Evolutionary conservation across 306 rosid species (phyloP), one percentile per base, ranked within the genome.

Genomic region (Cucumis sativus): DNA sequence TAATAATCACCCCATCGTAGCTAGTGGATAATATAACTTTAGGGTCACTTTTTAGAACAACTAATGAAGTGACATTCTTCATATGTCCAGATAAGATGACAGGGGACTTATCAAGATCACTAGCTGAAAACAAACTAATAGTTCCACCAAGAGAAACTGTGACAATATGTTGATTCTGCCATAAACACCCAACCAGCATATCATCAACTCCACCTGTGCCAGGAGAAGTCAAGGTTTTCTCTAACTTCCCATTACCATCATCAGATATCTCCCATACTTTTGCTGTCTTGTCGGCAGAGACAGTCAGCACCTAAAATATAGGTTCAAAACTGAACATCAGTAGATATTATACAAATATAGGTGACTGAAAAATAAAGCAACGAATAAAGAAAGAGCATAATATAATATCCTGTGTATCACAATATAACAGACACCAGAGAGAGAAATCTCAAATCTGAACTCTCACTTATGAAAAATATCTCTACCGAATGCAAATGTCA

Each of bases 251-350:
- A 58, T 57, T 88, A 82, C 89, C 89, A 79, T 89, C 97, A 65
- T 90, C 97, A 33, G 85, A 84, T 77, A 92, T 87, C 83, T 87
- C 92, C 99, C 99, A 95, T 54, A 92, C 80, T 79, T 92, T 95
- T 47, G 99, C 97, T 35, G 92, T 88, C 79, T 92, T 95, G 87
- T 95, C 97, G 76, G 99, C 99, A 79, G 99, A 95, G 63, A 86
- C 99, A 13, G 99, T 92, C 80, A 92, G 84, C 79, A 92, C 95
- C 99, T 95, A 74, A 68, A 76, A 66, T 73, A 81, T 67, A 74
- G 39, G 77, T 55, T 49, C 15, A 68, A 10, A 43, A 72, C 49
- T n/a, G 80, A 78, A 25, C 68, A 60, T 84, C 79, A 86, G 86
- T 70, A 74, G 45, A 67, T 51, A 76, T 10, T 13, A 52, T 20